Evolutionary conservation across 2,329 filamentous ascomycete species (phyloP).

Genomic region (Anthostomella pinea): DNA sequence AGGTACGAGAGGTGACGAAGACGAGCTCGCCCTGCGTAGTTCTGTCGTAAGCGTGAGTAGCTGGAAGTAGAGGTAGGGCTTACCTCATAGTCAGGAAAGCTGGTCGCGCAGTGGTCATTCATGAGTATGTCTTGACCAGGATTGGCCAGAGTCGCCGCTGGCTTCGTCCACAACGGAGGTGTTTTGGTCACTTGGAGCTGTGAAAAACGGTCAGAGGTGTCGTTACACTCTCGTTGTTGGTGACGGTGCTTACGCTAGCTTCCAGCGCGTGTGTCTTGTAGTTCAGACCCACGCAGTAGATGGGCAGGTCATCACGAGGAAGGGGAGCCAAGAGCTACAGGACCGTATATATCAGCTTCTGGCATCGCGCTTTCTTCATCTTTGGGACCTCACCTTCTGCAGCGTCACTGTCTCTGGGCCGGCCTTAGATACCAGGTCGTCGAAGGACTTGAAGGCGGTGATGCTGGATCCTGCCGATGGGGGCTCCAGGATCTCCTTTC

Average conservation of each 20-base stretch:
- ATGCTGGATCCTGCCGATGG: constrained; percentile 5
- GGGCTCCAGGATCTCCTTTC: constrained; percentile 8
- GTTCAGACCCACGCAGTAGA: constrained; percentile 29
- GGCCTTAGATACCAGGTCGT: constrained; percentile 5
- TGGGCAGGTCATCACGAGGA: constrained; percentile 12
- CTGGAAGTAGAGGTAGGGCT: neutral
- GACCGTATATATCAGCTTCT: neutral
- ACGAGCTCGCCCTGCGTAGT: constrained; percentile 30
- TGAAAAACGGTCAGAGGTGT: neutral
- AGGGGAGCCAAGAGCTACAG: constrained; percentile 13
- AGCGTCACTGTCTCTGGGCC: constrained; percentile 3
- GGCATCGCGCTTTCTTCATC: neutral
- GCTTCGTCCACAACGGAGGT: constrained; percentile 38
- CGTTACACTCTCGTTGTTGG: neutral
- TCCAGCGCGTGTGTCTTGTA: constrained; percentile 19
- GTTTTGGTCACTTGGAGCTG: constrained; percentile 11
- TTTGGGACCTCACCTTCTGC: constrained; percentile 10
- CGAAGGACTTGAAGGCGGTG: constrained; percentile 10
- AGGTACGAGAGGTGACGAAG: constrained; percentile 20
- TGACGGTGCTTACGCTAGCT: constrained; percentile 8
- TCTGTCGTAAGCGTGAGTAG: neutral
- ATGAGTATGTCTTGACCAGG: constrained; percentile 31
- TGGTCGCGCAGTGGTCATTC: constrained; percentile 38
- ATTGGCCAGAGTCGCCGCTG: constrained; percentile 28
- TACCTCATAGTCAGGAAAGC: constrained; percentile 35